Conservation (phyloP, 352 stramenopile genomes). For the Globisporangium orthogonon region DNA sequence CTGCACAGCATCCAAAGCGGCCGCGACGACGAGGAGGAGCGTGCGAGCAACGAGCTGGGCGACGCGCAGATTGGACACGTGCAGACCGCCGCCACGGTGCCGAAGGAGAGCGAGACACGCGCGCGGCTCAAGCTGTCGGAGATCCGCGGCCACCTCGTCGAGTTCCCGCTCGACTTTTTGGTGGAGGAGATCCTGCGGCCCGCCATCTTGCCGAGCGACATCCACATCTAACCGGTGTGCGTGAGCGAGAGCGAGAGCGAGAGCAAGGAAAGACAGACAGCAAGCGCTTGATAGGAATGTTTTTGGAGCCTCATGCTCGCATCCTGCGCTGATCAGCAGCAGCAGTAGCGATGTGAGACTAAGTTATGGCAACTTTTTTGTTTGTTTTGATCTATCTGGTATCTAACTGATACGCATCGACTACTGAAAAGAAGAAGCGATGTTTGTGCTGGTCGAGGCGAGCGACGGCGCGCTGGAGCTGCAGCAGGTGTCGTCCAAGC, state of each 20-base stretch:
- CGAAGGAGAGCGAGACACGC: constrained; percentile 66
- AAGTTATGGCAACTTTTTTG: constrained; percentile 1
- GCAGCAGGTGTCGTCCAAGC: constrained; percentile 33
- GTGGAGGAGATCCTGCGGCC: constrained; percentile 81
- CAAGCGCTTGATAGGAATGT: background rate
- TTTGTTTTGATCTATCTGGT: too few species aligned
- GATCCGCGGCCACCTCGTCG: constrained; percentile 80
- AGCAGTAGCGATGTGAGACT: background rate
- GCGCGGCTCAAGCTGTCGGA: constrained; percentile 68
- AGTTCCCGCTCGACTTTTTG: constrained; percentile 83
- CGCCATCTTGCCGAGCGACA: constrained; percentile 71
- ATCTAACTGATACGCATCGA: background rate
- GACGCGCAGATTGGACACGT: constrained; percentile 82
- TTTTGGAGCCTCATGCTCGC: constrained; percentile 1
- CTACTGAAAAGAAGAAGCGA: constrained; percentile 5
- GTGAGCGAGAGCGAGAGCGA: constrained; percentile 7
- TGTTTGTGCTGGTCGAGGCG: constrained; percentile 35
- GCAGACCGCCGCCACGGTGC: constrained; percentile 76
- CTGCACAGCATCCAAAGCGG: constrained; percentile 25
- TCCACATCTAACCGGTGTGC: constrained; percentile 91
- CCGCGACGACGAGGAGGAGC: constrained; percentile 24
- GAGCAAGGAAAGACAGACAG: background rate
- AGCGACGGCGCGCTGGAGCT: constrained; percentile 20
- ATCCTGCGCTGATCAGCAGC: too few species aligned
- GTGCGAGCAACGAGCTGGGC: constrained; percentile 39